These are phyloP conservation scores for Ambrosia trifida DNA, from an alignment of 129 eudicot genomes.

Conservation along the genomic window DNA sequence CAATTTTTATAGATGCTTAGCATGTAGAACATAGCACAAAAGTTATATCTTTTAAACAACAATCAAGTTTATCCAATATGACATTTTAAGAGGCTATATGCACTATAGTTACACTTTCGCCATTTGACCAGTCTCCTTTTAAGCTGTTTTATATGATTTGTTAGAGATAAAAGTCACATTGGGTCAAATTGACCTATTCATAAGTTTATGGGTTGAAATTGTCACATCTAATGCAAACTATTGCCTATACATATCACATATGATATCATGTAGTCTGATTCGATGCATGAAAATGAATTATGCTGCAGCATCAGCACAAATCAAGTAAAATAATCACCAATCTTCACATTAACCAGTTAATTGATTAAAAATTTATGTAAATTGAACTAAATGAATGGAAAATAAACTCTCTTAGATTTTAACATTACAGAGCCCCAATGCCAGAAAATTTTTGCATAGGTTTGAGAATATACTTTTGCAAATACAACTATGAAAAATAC, in stretches of 20 bases:
- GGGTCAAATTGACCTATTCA: background rate
- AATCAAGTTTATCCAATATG: background rate
- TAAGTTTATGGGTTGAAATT: background rate
- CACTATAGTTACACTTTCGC: background rate
- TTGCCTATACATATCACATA: background rate
- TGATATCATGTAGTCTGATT: background rate
- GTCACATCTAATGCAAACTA: background rate
- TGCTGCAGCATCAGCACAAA: background rate
- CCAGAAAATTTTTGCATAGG: too few species aligned
- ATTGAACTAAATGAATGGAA: background rate
- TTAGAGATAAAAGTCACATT: background rate
- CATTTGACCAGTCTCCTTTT: too few species aligned
- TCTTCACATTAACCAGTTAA: background rate
- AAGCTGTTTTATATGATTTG: background rate
- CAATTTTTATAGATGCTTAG: conserved; percentile 4
- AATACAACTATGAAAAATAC: background rate
- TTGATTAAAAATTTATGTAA: background rate
- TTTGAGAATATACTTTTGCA: too few species aligned
- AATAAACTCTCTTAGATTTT: background rate
- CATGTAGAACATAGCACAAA: background rate
- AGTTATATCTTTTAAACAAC: background rate
- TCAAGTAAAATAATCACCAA: background rate
- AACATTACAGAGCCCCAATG: background rate
- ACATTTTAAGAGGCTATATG: background rate
- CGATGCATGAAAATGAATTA: background rate